Percentiles rank a stretch among this genome's conserved stretches.
Evolutionary conservation across 1,284 basidiomycete genomes (phyloP).

Genomic region (Moniliophthora roreri): DNA sequence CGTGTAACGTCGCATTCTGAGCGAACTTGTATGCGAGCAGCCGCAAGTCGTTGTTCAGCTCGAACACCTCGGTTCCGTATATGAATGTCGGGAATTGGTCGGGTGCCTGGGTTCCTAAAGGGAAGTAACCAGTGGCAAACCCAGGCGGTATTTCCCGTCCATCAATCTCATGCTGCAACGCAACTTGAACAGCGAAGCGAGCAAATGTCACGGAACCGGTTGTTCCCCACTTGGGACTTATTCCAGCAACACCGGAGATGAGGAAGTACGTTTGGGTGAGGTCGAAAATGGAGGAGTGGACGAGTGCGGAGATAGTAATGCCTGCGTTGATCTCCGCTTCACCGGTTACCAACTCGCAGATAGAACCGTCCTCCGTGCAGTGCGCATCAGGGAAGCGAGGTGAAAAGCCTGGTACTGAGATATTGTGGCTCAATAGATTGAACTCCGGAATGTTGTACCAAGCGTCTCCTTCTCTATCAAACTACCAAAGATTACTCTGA

Average conservation of each 20-base stretch:
- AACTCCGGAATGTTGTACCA: constrained; percentile 25
- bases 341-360: constrained; percentile 40
- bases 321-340: constrained; percentile 51
- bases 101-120: constrained; percentile 31
- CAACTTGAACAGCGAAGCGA: constrained; percentile 42
- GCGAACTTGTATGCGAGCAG: constrained; percentile 31
- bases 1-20: constrained; percentile 33
- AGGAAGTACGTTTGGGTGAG: constrained; percentile 44
- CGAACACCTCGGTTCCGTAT: constrained; percentile 51
- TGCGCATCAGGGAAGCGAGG: constrained; percentile 41
- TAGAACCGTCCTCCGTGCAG: constrained; percentile 35
- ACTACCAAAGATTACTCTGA: no score
- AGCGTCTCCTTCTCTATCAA: constrained; percentile 13
- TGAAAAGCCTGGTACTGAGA: constrained; percentile 42
- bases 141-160: constrained; percentile 39
- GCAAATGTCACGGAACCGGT: constrained; percentile 43
- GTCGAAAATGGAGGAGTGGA: constrained; percentile 35
- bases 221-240: constrained; percentile 41
- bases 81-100: constrained; percentile 28
- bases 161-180: constrained; percentile 45
- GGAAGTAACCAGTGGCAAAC: constrained; percentile 41
- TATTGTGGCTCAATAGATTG: constrained; percentile 34
- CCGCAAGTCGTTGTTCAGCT: constrained; percentile 45
- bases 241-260: constrained; percentile 45
- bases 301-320: constrained; percentile 35